These are phyloP conservation scores for Pichia sp. DNA, from an alignment of 1,139 yeast genomes.

Conservation along the genomic window DNA sequence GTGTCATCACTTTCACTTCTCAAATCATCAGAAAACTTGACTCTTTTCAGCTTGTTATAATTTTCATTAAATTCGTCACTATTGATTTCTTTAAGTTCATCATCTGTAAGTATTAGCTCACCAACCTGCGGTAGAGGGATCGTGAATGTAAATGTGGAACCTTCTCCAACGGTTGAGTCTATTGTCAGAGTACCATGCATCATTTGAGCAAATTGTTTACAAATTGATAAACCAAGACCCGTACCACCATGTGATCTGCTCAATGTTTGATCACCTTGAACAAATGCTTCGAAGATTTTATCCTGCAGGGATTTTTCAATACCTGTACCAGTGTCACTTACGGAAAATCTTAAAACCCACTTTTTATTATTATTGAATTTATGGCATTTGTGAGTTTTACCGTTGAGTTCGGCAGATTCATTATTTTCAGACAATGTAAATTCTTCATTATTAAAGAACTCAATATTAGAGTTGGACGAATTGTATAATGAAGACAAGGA, in stretches of 20 bases:
- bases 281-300: constrained; percentile 89
- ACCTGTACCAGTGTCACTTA: constrained; percentile 90
- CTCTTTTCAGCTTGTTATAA: constrained; percentile 34
- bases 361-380: constrained; percentile 25
- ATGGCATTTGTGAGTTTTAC: constrained; percentile 30
- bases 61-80: constrained; percentile 40
- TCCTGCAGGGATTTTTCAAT: constrained; percentile 72
- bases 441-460: constrained; percentile 12
- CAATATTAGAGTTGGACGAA: constrained; percentile 10
- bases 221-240: constrained; percentile 88
- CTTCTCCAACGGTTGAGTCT: constrained; percentile 62
- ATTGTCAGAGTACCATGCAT: constrained; percentile 79
- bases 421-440: constrained; percentile 10
- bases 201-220: constrained; percentile 82
- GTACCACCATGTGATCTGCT: constrained; percentile 93
- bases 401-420: constrained; percentile 27
- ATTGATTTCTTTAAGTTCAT: constrained; percentile 25
- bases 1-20: constrained; percentile 8
- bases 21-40: constrained; percentile 29
- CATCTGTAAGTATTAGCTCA: constrained; percentile 37
- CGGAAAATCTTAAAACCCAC: constrained; percentile 67
- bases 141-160: constrained; percentile 72
- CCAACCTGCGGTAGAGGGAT: constrained; percentile 72
- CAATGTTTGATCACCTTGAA: constrained; percentile 92
- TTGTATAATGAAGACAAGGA: constrained; percentile 19